phyloP scores from a whole-genome alignment of 1,139 yeast genomes.

The Geotrichum restrictum region DNA sequence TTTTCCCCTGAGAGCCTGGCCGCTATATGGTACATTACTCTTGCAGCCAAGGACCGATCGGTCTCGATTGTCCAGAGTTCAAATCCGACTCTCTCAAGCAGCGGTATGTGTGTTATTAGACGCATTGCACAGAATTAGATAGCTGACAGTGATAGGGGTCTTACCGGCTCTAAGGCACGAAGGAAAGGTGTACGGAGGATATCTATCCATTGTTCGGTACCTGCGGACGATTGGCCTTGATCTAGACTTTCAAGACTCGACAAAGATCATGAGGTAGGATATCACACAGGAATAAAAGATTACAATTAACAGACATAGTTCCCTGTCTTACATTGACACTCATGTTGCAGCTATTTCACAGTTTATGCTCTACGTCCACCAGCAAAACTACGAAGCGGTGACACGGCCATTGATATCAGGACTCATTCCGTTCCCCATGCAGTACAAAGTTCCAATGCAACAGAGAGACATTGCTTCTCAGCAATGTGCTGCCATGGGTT shows the following conservation, averaged over 20 bases:
- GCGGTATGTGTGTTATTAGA: not conserved
- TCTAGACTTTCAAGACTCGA: conserved; percentile 26
- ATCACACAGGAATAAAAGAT: not conserved
- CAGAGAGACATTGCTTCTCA: conserved; percentile 49
- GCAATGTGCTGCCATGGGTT: conserved; percentile 41
- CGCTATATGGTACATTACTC: conserved; percentile 38
- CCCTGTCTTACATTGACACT: conserved; percentile 42
- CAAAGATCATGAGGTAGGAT: conserved; percentile 3
- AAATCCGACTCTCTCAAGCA: conserved; percentile 52
- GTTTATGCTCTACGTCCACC: conserved; percentile 59
- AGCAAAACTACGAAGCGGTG: conserved; percentile 59
- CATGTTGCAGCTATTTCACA: conserved; percentile 51
- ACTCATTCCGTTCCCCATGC: conserved; percentile 77
- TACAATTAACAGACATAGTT: conserved; percentile 34
- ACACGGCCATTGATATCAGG: conserved; percentile 58
- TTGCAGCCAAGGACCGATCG: conserved; percentile 28
- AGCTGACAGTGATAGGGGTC: conserved; percentile 35
- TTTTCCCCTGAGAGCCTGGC: conserved; percentile 49
- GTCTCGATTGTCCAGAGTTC: conserved; percentile 51
- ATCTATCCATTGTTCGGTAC: conserved; percentile 45
- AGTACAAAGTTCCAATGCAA: conserved; percentile 68
- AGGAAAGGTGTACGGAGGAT: conserved; percentile 46
- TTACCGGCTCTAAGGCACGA: conserved; percentile 53
- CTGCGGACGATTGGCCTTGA: conserved; percentile 30
- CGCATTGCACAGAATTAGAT: not conserved